phyloP scores from a whole-genome alignment of 805 yeast species.

The Candida ulmi region DNA sequence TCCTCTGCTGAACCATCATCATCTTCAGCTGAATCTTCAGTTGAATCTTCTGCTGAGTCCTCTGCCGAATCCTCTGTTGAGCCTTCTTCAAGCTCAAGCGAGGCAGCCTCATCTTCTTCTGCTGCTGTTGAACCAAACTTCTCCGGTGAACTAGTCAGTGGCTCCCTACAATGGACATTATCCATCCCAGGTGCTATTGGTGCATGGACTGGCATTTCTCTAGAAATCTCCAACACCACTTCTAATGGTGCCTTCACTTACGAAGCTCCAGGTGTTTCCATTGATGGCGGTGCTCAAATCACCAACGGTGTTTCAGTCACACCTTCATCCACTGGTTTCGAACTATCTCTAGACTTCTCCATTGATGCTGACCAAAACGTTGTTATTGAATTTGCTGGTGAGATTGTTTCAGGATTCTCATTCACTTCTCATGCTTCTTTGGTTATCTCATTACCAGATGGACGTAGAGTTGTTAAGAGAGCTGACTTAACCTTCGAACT shows the following conservation, averaged over 20 bases:
- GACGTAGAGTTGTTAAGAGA: slow-evolving; percentile 1
- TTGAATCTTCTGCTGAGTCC: not conserved
- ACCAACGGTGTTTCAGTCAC: not conserved
- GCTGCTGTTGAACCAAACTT: not conserved
- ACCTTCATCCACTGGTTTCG: not conserved
- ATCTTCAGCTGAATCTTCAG: not conserved
- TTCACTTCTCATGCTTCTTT: not conserved
- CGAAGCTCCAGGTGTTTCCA: not conserved
- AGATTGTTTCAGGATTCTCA: not conserved
- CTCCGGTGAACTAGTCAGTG: not conserved
- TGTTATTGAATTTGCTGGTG: not conserved
- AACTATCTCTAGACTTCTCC: not conserved
- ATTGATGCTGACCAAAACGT: not conserved
- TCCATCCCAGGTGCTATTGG: not conserved
- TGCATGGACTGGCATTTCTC: not conserved
- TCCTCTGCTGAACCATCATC: not conserved
- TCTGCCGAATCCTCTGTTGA: not conserved
- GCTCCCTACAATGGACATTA: not conserved
- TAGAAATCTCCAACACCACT: no score
- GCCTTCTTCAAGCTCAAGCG: not conserved
- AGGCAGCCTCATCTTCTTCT: not conserved
- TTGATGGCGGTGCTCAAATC: not conserved
- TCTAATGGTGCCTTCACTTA: no score
- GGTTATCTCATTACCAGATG: slow-evolving; percentile 1
- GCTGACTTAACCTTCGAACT: not conserved